Evolutionary conservation across 2,329 filamentous ascomycete species (phyloP), one percentile per base, ranked within the genome.

Genomic region (Xylariaceae sp.): DNA sequence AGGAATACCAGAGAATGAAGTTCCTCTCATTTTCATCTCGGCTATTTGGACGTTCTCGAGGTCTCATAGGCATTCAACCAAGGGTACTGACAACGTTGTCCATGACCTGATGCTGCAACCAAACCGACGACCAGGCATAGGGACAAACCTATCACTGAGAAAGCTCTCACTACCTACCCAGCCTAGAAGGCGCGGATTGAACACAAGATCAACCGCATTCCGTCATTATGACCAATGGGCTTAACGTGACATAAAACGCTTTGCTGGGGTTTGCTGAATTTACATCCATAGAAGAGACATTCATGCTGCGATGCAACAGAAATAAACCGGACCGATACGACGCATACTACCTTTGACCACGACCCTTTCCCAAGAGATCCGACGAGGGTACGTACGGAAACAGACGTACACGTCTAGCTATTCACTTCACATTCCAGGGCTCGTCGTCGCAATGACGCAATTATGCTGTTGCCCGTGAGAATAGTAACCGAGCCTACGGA

Each of bases 241-340:
- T 56, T 53, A 18, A 39, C 13, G 57, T 56, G 54, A 17, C 23
- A 51, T 48, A 18, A 53, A 3, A 51, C 34, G 51, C 35, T 49
- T 53, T 48, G 13, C 53, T 53, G 50, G 57, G 51, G 37, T 39
- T 56, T 56, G 49, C 49, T 51, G 51, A 54, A 54, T 53, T 48
- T 53, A 51, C 54, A 52, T 51, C 53, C 48, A 57, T 30, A 56
- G 54, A 50, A 53, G 18, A 45, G 17, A 54, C 59, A 11, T 59
- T 54, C 18, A 23, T 57, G 52, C 59, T 61, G 59, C 59, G 52
- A 63, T 61, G 59, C 54, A 61, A 63, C 56, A 55, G 52, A 35
- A 60, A 37, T 18, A 56, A 57, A 48, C 53, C 53, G 57, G 60
- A 50, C 62, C 57, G 57, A 64, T 62, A 62, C 60, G 49, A 57